Conservation (phyloP, 352 stramenopile species). For the Phytophthora pinifolia region DNA sequence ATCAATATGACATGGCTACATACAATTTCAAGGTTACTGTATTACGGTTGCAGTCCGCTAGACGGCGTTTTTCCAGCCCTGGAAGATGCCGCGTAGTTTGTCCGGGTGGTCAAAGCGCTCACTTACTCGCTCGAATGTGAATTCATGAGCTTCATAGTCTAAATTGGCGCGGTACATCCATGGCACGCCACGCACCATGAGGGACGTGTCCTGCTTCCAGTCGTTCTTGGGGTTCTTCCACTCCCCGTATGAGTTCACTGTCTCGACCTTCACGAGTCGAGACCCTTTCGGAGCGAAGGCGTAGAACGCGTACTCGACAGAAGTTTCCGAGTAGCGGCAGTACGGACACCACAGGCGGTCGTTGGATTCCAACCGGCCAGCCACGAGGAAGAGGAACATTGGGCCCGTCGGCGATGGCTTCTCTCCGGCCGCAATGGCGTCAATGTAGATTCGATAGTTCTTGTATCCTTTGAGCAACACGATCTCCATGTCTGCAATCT, state of each 20-base stretch:
- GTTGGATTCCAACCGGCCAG: constrained; percentile 56
- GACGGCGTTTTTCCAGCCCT: constrained; percentile 32
- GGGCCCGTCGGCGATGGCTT: constrained; percentile 33
- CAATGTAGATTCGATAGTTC: constrained; percentile 45
- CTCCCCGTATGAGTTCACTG: constrained; percentile 52
- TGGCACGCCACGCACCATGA: constrained; percentile 60
- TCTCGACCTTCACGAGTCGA: constrained; percentile 56
- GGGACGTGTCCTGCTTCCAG: constrained; percentile 53
- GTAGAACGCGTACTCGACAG: constrained; percentile 76
- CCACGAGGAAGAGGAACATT: constrained; percentile 73
- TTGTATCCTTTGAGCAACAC: constrained; percentile 43
- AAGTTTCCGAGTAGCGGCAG: constrained; percentile 67
- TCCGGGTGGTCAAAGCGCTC: constrained; percentile 30
- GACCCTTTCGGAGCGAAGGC: constrained; percentile 57
- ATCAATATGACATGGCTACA: constrained; percentile 4
- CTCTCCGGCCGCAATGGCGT: constrained; percentile 29
- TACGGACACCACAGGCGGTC: constrained; percentile 79
- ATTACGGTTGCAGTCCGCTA: constrained; percentile 3
- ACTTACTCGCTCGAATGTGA: constrained; percentile 19
- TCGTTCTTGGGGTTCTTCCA: constrained; percentile 74
- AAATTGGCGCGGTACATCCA: constrained; percentile 54
- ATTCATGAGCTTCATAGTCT: constrained; percentile 25
- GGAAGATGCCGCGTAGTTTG: constrained; percentile 26
- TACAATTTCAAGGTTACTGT: not conserved
- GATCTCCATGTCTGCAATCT: constrained; percentile 53